Conservation (phyloP, 306 rosid species). For the Cicer chorassanicum region DNA sequence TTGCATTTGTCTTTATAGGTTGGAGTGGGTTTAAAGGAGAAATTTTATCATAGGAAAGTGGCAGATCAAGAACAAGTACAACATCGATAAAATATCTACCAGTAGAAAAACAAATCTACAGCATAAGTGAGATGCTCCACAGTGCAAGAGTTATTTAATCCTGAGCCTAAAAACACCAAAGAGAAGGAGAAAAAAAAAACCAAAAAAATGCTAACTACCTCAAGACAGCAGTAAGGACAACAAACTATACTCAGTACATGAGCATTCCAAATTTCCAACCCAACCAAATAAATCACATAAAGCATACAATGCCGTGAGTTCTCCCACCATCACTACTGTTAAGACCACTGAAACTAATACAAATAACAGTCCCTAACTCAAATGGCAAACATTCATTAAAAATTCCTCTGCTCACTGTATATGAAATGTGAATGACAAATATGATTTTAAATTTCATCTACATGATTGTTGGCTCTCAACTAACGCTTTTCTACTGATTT, state of each 20-base stretch:
- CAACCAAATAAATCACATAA: constrained; percentile 4
- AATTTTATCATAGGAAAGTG: constrained; percentile 7
- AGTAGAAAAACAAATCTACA: neutral
- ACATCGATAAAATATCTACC: neutral
- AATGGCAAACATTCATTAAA: neutral
- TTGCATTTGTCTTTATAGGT: neutral
- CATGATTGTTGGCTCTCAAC: neutral
- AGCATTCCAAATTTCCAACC: constrained; percentile 5
- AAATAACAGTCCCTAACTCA: neutral
- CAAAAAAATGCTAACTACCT: neutral
- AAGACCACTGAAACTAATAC: neutral
- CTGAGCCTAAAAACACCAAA: neutral
- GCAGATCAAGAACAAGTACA: neutral
- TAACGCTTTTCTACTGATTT: too few relatives aligned
- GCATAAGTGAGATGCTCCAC: neutral
- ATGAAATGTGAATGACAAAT: neutral
- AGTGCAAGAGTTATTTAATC: neutral
- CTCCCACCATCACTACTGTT: neutral
- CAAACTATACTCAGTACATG: neutral
- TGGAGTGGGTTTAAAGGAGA: constrained; percentile 1
- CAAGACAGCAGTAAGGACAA: neutral
- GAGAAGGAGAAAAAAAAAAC: neutral
- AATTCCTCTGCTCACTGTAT: neutral
- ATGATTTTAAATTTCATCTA: neutral
- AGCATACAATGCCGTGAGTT: neutral